These are phyloP conservation scores for Mycena capillaripes DNA, from an alignment of 768 basidiomycete species.

Conservation along the genomic window DNA sequence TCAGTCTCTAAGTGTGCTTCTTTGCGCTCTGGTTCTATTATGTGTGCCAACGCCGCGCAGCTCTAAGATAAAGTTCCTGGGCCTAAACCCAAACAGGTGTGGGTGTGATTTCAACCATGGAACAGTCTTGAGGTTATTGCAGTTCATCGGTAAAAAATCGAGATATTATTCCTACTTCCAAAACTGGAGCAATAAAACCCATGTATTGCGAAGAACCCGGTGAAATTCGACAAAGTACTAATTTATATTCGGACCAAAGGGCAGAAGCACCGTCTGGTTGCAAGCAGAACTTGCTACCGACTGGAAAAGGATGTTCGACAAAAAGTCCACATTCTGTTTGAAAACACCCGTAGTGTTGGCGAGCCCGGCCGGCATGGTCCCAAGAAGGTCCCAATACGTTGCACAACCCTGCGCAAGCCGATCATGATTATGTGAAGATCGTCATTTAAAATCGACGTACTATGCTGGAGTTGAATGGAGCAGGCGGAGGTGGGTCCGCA, in stretches of 20 bases:
- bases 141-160: too few relatives aligned
- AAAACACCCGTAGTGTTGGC: conserved; percentile 29
- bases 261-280: conserved; percentile 12
- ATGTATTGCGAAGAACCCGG: conserved; percentile 10
- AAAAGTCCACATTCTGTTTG: conserved; percentile 28
- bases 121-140: too few relatives aligned
- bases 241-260: conserved; percentile 9
- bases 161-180: too few relatives aligned
- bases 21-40: too few relatives aligned
- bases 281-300: conserved; percentile 3
- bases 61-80: too few relatives aligned
- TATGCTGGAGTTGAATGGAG: conserved; percentile 13
- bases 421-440: background rate
- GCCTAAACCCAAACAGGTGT: too few relatives aligned
- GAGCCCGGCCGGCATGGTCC: conserved; percentile 12
- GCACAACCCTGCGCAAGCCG: conserved; percentile 13
- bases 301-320: conserved; percentile 11
- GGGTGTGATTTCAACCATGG: too few relatives aligned
- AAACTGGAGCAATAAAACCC: conserved; percentile 4
- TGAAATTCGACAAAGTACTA: conserved; percentile 8
- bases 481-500: conserved; percentile 18
- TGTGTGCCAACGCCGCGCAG: too few relatives aligned
- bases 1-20: too few relatives aligned
- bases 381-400: conserved; percentile 17
- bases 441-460: conserved; percentile 15